Conservation (phyloP, 768 basidiomycete genomes). For the Dentipellis sp. region DNA sequence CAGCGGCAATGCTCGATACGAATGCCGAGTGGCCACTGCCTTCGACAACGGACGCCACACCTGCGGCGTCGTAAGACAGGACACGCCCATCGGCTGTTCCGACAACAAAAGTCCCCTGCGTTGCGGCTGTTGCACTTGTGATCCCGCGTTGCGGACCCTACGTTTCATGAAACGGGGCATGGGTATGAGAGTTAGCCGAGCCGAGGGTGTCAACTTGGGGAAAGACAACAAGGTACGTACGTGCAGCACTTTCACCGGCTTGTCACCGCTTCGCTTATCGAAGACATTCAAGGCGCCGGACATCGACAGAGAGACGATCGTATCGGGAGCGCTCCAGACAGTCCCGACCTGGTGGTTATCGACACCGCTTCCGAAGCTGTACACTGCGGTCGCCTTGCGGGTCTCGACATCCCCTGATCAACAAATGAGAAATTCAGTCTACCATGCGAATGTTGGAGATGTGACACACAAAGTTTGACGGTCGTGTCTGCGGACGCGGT, state of each 20-base stretch:
- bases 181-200: not conserved
- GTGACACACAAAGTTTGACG: slow-evolving; percentile 66
- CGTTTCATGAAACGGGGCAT: not conserved
- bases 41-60: slow-evolving; percentile 35
- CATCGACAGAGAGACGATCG: slow-evolving; percentile 77
- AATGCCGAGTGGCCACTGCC: slow-evolving; percentile 68
- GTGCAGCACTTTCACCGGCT: slow-evolving; percentile 50
- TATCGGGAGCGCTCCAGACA: slow-evolving; percentile 64
- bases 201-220: not conserved
- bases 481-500: slow-evolving; percentile 84
- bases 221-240: slow-evolving; percentile 29
- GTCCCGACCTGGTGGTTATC: slow-evolving; percentile 82
- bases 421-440: not conserved
- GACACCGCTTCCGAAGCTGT: slow-evolving; percentile 68
- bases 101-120: slow-evolving; percentile 59
- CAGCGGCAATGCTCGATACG: slow-evolving; percentile 50
- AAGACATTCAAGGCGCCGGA: slow-evolving; percentile 76
- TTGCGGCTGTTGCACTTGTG: slow-evolving; percentile 44
- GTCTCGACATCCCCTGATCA: slow-evolving; percentile 71
- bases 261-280: slow-evolving; percentile 59
- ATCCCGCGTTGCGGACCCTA: slow-evolving; percentile 80
- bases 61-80: slow-evolving; percentile 47
- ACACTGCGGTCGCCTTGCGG: slow-evolving; percentile 55
- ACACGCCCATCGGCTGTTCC: slow-evolving; percentile 78
- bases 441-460: not conserved